These are phyloP conservation scores for Orbilia ellipsospora DNA, from an alignment of 2,329 filamentous ascomycete species.

Conservation along the genomic window DNA sequence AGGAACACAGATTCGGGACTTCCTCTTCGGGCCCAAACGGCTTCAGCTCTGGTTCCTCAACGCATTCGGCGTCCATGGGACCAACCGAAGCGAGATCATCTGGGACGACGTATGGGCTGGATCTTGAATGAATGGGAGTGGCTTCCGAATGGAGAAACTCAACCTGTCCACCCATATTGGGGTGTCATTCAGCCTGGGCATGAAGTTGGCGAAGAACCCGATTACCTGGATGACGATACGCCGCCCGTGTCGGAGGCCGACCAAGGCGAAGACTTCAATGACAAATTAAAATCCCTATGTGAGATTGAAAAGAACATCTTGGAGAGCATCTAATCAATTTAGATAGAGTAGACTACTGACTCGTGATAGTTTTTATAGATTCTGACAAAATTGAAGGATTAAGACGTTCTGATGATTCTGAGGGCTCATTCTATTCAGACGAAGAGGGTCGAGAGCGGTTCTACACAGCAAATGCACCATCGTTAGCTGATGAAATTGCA, in stretches of 20 bases:
- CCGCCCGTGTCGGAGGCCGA: slow-evolving; percentile 10
- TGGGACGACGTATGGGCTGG: slow-evolving; percentile 20
- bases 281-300: slow-evolving; percentile 7
- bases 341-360: slow-evolving; percentile 12
- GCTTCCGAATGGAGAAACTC: background rate
- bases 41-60: background rate
- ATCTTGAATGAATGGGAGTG: slow-evolving; percentile 13
- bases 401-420: slow-evolving; percentile 6
- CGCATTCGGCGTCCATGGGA: slow-evolving; percentile 16
- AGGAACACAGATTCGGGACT: background rate
- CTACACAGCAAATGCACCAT: background rate
- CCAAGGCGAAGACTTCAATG: background rate
- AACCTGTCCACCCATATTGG: slow-evolving; percentile 22
- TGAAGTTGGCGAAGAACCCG: slow-evolving; percentile 27
- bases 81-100: slow-evolving; percentile 13
- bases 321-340: background rate
- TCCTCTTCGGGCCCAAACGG: background rate
- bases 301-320: background rate
- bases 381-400: background rate
- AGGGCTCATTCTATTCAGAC: slow-evolving; percentile 8
- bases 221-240: slow-evolving; percentile 19
- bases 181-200: slow-evolving; percentile 33
- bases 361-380: slow-evolving; percentile 2
- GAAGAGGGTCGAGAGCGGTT: slow-evolving; percentile 17
- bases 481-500: slow-evolving; percentile 3